phyloP scores from a whole-genome alignment of 2,329 filamentous ascomycete genomes.

The Penicillium sp. region DNA sequence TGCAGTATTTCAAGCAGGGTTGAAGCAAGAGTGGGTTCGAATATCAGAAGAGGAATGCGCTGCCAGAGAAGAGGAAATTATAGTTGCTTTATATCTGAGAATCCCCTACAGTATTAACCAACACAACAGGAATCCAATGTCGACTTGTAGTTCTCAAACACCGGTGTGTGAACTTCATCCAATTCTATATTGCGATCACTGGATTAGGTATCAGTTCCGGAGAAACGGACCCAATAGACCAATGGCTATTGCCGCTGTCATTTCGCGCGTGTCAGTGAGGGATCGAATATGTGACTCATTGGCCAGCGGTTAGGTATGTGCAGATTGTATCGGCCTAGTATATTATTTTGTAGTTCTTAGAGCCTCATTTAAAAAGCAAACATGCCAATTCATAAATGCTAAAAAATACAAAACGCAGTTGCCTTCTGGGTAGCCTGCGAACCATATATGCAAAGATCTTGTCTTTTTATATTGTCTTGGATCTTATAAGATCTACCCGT shows the following conservation, averaged over 20 bases:
- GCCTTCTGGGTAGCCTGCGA: slow-evolving; percentile 2
- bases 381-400: background rate
- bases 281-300: background rate
- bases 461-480: slow-evolving; percentile 1
- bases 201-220: background rate
- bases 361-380: slow-evolving; percentile 3
- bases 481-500: background rate
- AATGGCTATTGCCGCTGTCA: background rate
- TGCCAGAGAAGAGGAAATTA: background rate
- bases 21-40: background rate
- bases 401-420: background rate
- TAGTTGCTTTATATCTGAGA: background rate
- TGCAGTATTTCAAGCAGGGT: background rate
- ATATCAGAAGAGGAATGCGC: background rate
- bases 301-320: background rate
- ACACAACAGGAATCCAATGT: background rate
- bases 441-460: background rate
- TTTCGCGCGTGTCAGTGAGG: background rate
- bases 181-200: background rate
- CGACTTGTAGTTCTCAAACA: background rate
- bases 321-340: background rate
- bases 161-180: background rate
- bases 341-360: background rate
- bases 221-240: background rate
- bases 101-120: background rate